A percentile compares a stretch with the other conserved stretches of the same genome.
These are phyloP conservation scores for Leccinum rimulosum DNA, from an alignment of 768 basidiomycete genomes.

Conservation along the genomic window DNA sequence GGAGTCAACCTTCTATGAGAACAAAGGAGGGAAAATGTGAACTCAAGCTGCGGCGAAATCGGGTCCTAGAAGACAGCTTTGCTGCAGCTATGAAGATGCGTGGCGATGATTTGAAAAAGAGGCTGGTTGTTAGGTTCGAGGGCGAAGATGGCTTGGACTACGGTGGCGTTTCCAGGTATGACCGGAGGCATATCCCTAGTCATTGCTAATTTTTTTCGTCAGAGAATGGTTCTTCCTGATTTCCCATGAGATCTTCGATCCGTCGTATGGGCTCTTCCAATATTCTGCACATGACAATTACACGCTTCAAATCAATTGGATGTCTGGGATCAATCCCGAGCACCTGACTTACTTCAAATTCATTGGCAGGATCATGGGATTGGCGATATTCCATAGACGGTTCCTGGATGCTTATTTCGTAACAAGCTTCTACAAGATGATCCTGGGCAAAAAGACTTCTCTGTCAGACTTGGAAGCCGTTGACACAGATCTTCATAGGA, in stretches of 20 bases:
- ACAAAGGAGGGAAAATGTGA: conserved; percentile 79
- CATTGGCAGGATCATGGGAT: conserved; percentile 69
- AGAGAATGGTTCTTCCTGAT: conserved; percentile 88
- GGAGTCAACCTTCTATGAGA: conserved; percentile 84
- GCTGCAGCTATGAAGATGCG: conserved; percentile 78
- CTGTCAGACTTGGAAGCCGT: conserved; percentile 68
- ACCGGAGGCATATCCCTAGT: background rate
- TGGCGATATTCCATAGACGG: conserved; percentile 74
- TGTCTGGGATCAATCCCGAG: conserved; percentile 73
- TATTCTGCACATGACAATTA: conserved; percentile 81
- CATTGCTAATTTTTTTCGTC: conserved; percentile 4
- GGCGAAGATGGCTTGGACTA: conserved; percentile 81
- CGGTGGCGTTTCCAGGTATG: conserved; percentile 70
- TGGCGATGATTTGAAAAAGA: conserved; percentile 66
- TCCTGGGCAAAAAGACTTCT: conserved; percentile 57
- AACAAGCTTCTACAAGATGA: conserved; percentile 78
- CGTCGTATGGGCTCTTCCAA: conserved; percentile 78
- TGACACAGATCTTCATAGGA: conserved; percentile 66
- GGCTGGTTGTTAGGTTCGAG: conserved; percentile 73
- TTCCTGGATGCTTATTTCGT: conserved; percentile 83
- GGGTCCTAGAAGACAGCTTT: conserved; percentile 86
- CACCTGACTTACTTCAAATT: conserved; percentile 82
- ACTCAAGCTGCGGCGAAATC: conserved; percentile 74
- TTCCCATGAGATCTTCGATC: conserved; percentile 81
- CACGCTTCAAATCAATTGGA: conserved; percentile 77